Evolutionary conservation across 2,329 filamentous ascomycete genomes (phyloP), one percentile per base, ranked within the genome.

Genomic region (Cytospora piceae): DNA sequence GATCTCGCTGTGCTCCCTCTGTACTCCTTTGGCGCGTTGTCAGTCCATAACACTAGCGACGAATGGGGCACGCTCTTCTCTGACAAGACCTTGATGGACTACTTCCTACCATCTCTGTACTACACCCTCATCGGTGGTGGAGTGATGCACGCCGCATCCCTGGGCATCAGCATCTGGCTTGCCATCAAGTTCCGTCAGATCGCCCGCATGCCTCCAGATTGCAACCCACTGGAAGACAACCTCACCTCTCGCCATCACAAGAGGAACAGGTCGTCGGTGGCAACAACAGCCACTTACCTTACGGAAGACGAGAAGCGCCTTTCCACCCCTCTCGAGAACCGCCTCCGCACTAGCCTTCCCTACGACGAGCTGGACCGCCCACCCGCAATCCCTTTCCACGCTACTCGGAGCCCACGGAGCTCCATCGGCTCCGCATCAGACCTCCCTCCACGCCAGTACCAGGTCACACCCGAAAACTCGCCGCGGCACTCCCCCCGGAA

Each of bases 181-280:
- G 87, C 88, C 20, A 75, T 91, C 61, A 86, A 90, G 71, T 98
- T 97, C 85, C 87, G 89, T 51, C 90, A 91, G 73, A 97, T 98
- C 72, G 83, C 88, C 6, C 82, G 84, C 24, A 84, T 97, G 75
- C 94, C 94, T 7, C 94, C 94, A 0, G 94, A 98, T 73, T 93
- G 97, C 91, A 98, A 98, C 75, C 94, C 94, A 1, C 83, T 98
- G 17, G 94, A 97, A 75, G 87, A 91, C 70, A 89, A 94, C 72
- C 80, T 96, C 65, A 97, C 93, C 1, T 88, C 92, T 14, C 86
- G 89, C 29, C 80, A 78, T 65, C 93, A 96, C 78, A 94, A 93
- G 81, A 87, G 90, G 73, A 94, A 91, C 76, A 87, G 85, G 76
- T 85, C 83, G 1, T 87, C 84, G 1, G 72, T 86, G 32, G 78